Percentiles rank a stretch among this genome's conserved stretches.
These are phyloP conservation scores for Klebsormidium nitens DNA, from an alignment of 139 green algal species.

Conservation along the genomic window DNA sequence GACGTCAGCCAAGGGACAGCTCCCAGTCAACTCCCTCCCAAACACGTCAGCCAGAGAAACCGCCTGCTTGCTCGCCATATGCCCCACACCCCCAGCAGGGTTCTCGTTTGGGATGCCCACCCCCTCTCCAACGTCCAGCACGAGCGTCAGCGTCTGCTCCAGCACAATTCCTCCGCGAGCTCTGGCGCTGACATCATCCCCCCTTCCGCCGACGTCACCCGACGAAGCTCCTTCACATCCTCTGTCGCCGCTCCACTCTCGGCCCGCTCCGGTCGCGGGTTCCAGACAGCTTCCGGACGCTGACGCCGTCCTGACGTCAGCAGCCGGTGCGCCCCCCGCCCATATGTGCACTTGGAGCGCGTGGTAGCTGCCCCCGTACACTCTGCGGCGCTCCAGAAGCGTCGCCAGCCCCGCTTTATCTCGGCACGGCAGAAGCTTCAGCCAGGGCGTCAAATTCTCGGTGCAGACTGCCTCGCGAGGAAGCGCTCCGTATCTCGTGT, in stretches of 20 bases:
- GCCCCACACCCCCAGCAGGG: background rate
- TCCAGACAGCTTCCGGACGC: too few species aligned
- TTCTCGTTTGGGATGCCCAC: background rate
- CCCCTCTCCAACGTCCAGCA: constrained; percentile 40
- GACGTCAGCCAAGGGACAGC: too few species aligned
- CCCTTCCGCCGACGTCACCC: too few species aligned
- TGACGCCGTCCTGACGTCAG: background rate
- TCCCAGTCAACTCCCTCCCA: background rate
- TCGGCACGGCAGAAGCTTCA: constrained; percentile 81
- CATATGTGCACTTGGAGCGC: constrained; percentile 41
- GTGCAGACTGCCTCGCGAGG: constrained; percentile 73
- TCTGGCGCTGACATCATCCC: background rate
- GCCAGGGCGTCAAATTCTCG: constrained; percentile 88
- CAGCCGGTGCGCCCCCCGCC: background rate
- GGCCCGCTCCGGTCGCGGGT: too few species aligned
- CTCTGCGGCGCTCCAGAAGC: constrained; percentile 38
- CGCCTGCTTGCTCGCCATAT: too few species aligned
- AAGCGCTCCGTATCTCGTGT: constrained; percentile 55
- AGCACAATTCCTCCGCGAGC: constrained; percentile 7
- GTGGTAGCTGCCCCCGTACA: constrained; percentile 59
- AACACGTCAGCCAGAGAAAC: background rate
- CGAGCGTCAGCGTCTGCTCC: constrained; percentile 46
- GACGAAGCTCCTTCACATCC: too few species aligned
- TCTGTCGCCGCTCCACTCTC: too few species aligned
- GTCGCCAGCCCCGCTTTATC: constrained; percentile 41